Conservation (phyloP, 1,284 basidiomycete species). For the Acaromyces ingoldii region DNA sequence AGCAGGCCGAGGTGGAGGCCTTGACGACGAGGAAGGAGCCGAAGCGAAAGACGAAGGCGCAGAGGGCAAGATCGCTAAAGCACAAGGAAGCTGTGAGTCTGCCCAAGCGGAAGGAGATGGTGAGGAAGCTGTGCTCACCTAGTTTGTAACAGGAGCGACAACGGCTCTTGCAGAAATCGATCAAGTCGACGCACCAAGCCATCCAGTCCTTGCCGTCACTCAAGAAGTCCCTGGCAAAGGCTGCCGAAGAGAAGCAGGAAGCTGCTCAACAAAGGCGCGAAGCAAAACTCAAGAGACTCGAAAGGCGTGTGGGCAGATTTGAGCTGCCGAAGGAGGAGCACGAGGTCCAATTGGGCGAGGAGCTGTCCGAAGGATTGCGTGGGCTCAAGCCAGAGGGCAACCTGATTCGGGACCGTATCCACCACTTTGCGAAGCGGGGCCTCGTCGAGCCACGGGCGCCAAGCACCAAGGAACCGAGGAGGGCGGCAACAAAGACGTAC, state of each 20-base stretch:
- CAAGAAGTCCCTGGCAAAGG: neutral
- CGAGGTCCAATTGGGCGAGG: constrained; percentile 12
- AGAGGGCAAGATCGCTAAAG: neutral
- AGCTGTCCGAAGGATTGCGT: constrained; percentile 8
- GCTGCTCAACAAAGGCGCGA: neutral
- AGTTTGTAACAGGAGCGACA: neutral
- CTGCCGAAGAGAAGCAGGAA: neutral
- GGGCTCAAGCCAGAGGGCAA: constrained; percentile 12
- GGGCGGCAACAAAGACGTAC: constrained; percentile 7
- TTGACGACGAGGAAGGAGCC: neutral
- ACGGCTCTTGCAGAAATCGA: neutral
- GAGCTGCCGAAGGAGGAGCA: constrained; percentile 1
- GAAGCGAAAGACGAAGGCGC: constrained; percentile 12
- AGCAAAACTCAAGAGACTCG: neutral
- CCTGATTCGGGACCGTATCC: constrained; percentile 7
- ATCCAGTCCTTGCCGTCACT: neutral
- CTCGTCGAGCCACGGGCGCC: constrained; percentile 7
- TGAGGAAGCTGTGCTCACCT: neutral
- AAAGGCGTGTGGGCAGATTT: constrained; percentile 6
- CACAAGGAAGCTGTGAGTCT: constrained; percentile 2
- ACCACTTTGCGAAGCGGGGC: constrained; percentile 5
- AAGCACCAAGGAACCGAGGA: neutral
- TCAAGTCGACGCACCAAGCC: neutral
- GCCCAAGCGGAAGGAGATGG: neutral
- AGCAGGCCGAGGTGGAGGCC: constrained; percentile 2